Base-by-base conservation (phyloP, 2,329 filamentous ascomycete genomes). In the Incumbomyces lentus region DNA sequence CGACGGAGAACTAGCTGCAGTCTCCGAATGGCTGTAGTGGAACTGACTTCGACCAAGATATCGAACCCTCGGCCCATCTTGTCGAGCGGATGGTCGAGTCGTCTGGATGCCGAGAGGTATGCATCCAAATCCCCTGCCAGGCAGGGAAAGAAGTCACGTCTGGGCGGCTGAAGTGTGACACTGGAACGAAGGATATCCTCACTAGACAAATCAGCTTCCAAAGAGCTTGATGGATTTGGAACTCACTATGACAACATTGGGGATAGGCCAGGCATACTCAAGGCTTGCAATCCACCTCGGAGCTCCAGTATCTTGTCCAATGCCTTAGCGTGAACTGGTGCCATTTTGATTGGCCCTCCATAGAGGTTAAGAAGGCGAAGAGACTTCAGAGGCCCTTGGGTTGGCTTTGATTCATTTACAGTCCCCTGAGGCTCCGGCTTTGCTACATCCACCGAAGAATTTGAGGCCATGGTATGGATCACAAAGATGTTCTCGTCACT, bases 271-370 rank as follows among this genome's bases (percentile, higher is more conserved):
- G 48, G 48, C 19, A 40, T 14, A 22, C 35, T n/a, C 10, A 57
- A 36, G 7, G 47, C 31, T 18, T 32, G 36, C 26, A 57, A 32
- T 2, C 55, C 55, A 13, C 54, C 55, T 39, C 49, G 49, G 17
- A 58, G 40, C 22, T 48, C 19, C 18, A 58, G 50, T 33, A 58
- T 56, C 37, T 47, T 52, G 19, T 39, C 46, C 19, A 54, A 46
- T 3, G 52, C 55, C 43, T 55, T 45, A 36, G 54, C 49, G 48
- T 58, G 55, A n/a, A 55, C 43, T 35, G 16, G 11, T n/a, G 43
- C 43, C 17, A 38, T 17, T 22, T 49, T 40, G 19, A 49, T 18
- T 18, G 34, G 44, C n/a, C 44, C 48, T 38, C 37, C 44, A 35
- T 49, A 49, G 8, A 44, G 8, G 29, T 47, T 40, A 14, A 49